A percentile compares a stretch with the other conserved stretches of the same genome.
phyloP scores from a whole-genome alignment of 805 yeast species.

The Yamadazyma phyllophila region DNA sequence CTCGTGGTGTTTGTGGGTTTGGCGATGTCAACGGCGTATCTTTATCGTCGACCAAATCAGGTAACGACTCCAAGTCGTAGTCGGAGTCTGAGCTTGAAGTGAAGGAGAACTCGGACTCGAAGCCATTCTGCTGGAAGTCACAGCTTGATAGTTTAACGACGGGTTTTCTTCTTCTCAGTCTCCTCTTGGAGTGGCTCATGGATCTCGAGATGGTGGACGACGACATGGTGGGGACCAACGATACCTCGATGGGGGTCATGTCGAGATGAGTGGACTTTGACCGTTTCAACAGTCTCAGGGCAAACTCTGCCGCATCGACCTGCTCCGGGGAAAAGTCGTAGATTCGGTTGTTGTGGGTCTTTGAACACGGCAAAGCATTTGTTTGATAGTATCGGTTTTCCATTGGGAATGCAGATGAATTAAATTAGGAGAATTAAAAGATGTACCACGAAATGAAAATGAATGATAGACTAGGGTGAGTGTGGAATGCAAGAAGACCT shows the following conservation, averaged over 20 bases:
- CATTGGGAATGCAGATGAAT: constrained; percentile 7
- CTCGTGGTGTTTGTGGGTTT: constrained; percentile 10
- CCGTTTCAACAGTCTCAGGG: constrained; percentile 14
- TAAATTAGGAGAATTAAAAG: constrained; percentile 5
- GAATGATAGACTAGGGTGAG: constrained; percentile 29
- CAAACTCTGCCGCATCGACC: constrained; percentile 7
- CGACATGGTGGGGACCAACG: constrained; percentile 1
- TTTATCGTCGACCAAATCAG: constrained; percentile 33
- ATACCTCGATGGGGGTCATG: constrained; percentile 2
- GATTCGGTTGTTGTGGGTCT: constrained; percentile 19
- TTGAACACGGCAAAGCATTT: constrained; percentile 24
- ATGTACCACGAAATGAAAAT: constrained; percentile 3
- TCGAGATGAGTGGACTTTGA: constrained; percentile 14
- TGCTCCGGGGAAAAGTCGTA: constrained; percentile 21
- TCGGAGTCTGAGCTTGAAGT: constrained; percentile 15
- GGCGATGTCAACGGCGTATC: constrained; percentile 11
- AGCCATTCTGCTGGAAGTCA: neutral
- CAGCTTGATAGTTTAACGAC: constrained; percentile 4
- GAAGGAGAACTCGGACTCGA: constrained; percentile 14
- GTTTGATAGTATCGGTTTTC: constrained; percentile 17
- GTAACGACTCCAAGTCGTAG: constrained; percentile 37
- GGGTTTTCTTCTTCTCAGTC: constrained; percentile 11
- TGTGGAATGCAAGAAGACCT: neutral
- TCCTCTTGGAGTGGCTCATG: constrained; percentile 5
- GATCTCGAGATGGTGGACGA: constrained; percentile 9